A percentile compares a stretch with the other conserved stretches of the same genome.
Evolutionary conservation across 306 rosid species (phyloP).

Genomic region (Fagus sylvatica): DNA sequence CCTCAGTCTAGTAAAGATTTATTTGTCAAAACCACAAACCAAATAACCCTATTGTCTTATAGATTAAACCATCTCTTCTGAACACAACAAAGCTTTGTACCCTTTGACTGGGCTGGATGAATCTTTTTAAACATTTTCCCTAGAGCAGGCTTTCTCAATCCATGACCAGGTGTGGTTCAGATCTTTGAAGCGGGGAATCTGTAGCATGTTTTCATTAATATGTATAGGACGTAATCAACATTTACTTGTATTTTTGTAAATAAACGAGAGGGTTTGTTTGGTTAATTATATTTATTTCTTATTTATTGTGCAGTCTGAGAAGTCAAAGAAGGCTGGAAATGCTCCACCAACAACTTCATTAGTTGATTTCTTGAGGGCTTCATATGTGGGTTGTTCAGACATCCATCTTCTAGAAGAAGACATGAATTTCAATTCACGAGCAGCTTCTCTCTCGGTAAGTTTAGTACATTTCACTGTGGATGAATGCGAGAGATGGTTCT

Average conservation of each 20-base stretch:
- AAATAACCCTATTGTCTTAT: too few relatives aligned
- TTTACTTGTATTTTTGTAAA: conserved; percentile 10
- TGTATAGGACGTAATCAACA: conserved; percentile 6
- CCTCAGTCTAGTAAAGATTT: neutral
- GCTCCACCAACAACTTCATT: conserved; percentile 66
- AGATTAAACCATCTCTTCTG: too few relatives aligned
- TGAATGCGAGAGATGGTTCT: neutral
- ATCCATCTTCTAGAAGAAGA: conserved; percentile 80
- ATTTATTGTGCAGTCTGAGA: conserved; percentile 64
- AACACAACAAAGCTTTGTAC: too few relatives aligned
- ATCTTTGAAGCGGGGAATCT: neutral
- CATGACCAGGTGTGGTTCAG: neutral
- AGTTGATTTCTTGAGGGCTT: conserved; percentile 64
- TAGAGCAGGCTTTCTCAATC: neutral
- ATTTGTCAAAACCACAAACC: neutral
- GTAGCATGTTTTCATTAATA: neutral
- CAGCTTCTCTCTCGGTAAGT: conserved; percentile 71
- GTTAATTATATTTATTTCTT: conserved; percentile 10
- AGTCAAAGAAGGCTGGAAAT: conserved; percentile 84
- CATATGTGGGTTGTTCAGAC: conserved; percentile 63
- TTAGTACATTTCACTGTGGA: neutral
- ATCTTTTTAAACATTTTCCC: neutral
- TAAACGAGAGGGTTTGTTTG: conserved; percentile 1
- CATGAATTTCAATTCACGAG: conserved; percentile 71
- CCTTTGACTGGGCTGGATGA: too few relatives aligned